phyloP scores from a whole-genome alignment of 257 asterid genomes.

The Ilex asprella region DNA sequence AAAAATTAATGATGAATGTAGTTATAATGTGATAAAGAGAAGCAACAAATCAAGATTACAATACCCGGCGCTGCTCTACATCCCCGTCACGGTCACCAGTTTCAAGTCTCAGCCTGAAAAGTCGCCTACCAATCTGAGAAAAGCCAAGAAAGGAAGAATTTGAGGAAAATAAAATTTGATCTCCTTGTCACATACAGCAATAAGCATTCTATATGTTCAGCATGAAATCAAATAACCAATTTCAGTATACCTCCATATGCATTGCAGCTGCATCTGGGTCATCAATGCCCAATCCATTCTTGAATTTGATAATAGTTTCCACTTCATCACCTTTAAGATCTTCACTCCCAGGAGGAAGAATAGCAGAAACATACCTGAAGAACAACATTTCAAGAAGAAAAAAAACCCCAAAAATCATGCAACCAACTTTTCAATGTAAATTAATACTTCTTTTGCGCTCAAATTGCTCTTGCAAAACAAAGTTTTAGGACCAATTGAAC shows the following conservation, averaged over 20 bases:
- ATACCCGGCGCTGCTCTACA: conserved; percentile 78
- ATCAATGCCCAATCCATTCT: conserved; percentile 85
- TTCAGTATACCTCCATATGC: conserved; percentile 86
- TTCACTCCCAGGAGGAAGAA: conserved; percentile 76
- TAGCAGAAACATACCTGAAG: conserved; percentile 65
- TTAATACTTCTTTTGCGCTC: neutral
- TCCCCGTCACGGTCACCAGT: conserved; percentile 84
- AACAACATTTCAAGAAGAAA: neutral
- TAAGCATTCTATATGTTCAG: neutral
- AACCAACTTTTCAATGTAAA: neutral
- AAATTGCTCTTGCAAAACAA: neutral
- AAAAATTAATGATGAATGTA: conserved; percentile 8
- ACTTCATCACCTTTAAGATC: conserved; percentile 90
- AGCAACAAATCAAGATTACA: conserved; percentile 19
- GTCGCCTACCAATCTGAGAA: conserved; percentile 89
- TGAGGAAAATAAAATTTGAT: neutral
- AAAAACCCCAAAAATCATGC: conserved; percentile 1
- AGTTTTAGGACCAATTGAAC: too few relatives aligned
- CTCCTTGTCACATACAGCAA: neutral
- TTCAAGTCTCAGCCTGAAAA: conserved; percentile 93
- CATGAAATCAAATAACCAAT: neutral
- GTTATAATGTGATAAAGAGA: conserved; percentile 5
- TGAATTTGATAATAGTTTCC: conserved; percentile 67
- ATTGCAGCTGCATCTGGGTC: conserved; percentile 96
- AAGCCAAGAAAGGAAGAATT: neutral